These are phyloP conservation scores for Echeveria elegans DNA, from an alignment of 164 flowering plant genomes.

Conservation along the genomic window DNA sequence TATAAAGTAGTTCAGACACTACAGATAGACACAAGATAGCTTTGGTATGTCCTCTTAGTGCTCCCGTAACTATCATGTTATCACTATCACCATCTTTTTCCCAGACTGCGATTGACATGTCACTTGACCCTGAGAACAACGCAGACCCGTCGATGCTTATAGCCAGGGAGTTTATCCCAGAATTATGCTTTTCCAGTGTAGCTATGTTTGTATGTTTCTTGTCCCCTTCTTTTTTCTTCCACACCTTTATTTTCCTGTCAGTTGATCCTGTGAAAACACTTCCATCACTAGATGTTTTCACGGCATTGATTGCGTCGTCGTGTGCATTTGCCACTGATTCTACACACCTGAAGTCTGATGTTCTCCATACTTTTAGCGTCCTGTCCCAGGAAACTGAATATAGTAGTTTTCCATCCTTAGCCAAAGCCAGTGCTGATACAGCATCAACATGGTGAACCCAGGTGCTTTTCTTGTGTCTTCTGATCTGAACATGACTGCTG, in stretches of 20 bases:
- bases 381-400: constrained; percentile 95
- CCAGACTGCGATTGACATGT: constrained; percentile 68
- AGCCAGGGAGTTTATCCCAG: constrained; percentile 75
- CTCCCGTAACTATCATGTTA: constrained; percentile 43
- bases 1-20: constrained; percentile 44
- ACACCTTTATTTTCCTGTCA: constrained; percentile 70
- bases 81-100: constrained; percentile 26
- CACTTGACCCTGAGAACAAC: constrained; percentile 73
- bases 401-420: constrained; percentile 45
- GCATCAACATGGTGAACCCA: constrained; percentile 88
- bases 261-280: constrained; percentile 82
- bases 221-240: constrained; percentile 43
- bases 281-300: constrained; percentile 48
- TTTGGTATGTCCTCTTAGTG: constrained; percentile 60
- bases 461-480: constrained; percentile 63
- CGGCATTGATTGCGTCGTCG: constrained; percentile 82
- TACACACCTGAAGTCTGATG: constrained; percentile 59
- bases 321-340: constrained; percentile 71
- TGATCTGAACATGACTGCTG: constrained; percentile 52
- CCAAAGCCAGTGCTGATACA: constrained; percentile 63
- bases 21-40: constrained; percentile 61
- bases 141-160: constrained; percentile 46
- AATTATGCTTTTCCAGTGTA: constrained; percentile 55
- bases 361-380: constrained; percentile 69
- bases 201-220: constrained; percentile 41